Evolutionary conservation across 202 grass and related monocot genomes (phyloP).

Genomic region (Dendrocalamus latiflorus): DNA sequence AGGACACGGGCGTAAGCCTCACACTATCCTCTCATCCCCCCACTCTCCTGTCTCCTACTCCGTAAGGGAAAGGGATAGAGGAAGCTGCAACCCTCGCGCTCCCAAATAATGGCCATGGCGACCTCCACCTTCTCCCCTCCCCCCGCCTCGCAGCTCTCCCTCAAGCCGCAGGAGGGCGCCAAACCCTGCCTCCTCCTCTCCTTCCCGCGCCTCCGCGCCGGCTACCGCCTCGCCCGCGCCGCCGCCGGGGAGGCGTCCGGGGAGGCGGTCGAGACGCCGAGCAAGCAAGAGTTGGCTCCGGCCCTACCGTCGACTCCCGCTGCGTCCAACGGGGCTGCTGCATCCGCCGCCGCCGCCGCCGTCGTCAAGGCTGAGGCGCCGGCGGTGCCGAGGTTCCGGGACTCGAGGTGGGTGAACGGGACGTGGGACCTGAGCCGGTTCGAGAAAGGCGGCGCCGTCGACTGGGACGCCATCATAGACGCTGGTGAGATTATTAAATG

Average conservation of each 20-base stretch:
- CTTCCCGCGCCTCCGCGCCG: slow-evolving; percentile 5
- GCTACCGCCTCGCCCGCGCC: slow-evolving; percentile 14
- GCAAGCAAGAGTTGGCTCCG: slow-evolving; percentile 18
- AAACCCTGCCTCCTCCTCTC: not conserved
- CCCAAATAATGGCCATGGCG: slow-evolving; percentile 37
- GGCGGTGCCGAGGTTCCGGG: slow-evolving; percentile 42
- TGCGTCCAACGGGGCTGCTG: slow-evolving; percentile 36
- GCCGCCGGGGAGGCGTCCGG: slow-evolving; percentile 30
- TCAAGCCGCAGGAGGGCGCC: not conserved
- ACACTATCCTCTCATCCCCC: slow-evolving; percentile 6
- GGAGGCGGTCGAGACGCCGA: slow-evolving; percentile 29
- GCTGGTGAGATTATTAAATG: slow-evolving; percentile 47
- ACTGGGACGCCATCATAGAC: slow-evolving; percentile 93
- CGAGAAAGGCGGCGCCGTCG: slow-evolving; percentile 53
- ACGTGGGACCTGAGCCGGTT: slow-evolving; percentile 86
- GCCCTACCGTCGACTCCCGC: not conserved
- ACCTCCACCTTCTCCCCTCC: slow-evolving; percentile 44
- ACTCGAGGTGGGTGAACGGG: slow-evolving; percentile 75
- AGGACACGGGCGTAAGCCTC: not conserved
- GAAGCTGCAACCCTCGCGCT: not conserved
- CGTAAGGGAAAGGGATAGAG: not conserved
- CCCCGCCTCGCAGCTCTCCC: slow-evolving; percentile 10
- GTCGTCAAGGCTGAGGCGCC: not conserved
- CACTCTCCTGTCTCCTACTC: not conserved
- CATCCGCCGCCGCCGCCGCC: not conserved